Evolutionary conservation across 2,329 filamentous ascomycete genomes (phyloP), one percentile per base, ranked within the genome.

Genomic region (Fusarium sacchari): DNA sequence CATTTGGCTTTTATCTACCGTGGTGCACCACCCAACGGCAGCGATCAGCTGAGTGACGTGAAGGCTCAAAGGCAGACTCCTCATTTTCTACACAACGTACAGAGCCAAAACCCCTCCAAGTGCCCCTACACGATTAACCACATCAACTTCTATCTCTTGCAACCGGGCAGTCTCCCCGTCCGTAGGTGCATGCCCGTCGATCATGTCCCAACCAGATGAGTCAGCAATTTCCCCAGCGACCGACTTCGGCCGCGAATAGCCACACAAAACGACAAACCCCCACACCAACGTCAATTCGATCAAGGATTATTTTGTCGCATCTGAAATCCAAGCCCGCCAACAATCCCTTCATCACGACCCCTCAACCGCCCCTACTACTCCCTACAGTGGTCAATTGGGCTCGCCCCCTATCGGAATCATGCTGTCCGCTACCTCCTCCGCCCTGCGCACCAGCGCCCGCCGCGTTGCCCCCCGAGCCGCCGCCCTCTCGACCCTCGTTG

Each of bases 401-500:
- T 67, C 43, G 57, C 6, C 18, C 44, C 55, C 44, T 36, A 11
- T 37, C 42, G 30, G 7, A 60, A 66, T 36, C 59, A 74, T 74
- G 72, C 67, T 74, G 13, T 74, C 72, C 39, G 53, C 46, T 43
- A 73, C 72, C 46, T 60, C 67, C 2, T 26, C n/a, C 26, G 67
- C 70, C 36, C 20, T 63, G 67, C 72, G 72, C 70, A 34, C 22
- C 49, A 49, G 72, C 64, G 67, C 62, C 46, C 59, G 71, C 42
- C 66, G 69, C 22, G 47, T 63, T 55, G 47, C 26, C n/a, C 60
- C 43, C 22, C 53, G 53, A 20, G 53, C 62, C 46, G 39, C 30
- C 17, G n/a, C 26, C 14, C 9, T 44, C 46, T 42, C 46, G 15
- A 52, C n/a, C 42, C 39, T 44, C 72, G 43, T n/a, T 86, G 69